A percentile compares a stretch with the other conserved stretches of the same genome.
These are phyloP conservation scores for Cytospora chrysosperma DNA, from an alignment of 2,329 filamentous ascomycete genomes.

Conservation along the genomic window DNA sequence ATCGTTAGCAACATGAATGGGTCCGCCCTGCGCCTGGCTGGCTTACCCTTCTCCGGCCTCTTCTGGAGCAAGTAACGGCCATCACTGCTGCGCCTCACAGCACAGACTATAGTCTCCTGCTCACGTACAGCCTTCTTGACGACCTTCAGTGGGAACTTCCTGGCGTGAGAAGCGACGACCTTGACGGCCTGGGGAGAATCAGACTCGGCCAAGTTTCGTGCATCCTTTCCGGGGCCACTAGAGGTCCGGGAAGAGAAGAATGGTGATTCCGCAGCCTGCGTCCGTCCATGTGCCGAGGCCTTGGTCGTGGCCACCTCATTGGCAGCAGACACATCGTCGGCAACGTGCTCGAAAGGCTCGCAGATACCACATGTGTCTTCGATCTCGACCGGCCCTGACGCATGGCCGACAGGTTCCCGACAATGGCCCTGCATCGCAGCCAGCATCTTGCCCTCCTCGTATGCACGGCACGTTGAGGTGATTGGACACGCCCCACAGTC, in stretches of 20 bases:
- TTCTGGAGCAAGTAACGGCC: conserved; percentile 48
- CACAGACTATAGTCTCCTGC: conserved; percentile 55
- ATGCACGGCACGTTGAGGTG: conserved; percentile 50
- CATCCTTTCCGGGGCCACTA: not conserved
- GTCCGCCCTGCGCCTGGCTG: not conserved
- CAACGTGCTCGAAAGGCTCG: conserved; percentile 43
- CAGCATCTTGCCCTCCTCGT: conserved; percentile 44
- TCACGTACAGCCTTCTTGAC: conserved; percentile 52
- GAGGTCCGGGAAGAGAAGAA: conserved; percentile 31
- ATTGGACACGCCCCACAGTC: conserved; percentile 54
- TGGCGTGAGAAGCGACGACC: conserved; percentile 44
- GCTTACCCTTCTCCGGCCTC: conserved; percentile 47
- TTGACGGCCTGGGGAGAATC: conserved; percentile 31
- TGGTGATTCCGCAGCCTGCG: conserved; percentile 36
- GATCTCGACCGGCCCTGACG: conserved; percentile 40
- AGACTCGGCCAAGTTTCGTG: too few relatives aligned
- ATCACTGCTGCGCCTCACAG: conserved; percentile 41
- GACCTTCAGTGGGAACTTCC: conserved; percentile 50
- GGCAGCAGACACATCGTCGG: conserved; percentile 26
- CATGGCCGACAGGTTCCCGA: not conserved
- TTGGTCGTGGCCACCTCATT: conserved; percentile 20
- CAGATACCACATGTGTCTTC: conserved; percentile 53
- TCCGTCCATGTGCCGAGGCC: conserved; percentile 16
- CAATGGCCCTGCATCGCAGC: conserved; percentile 25
- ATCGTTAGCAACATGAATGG: not conserved